Evolutionary conservation across 2,329 filamentous ascomycete genomes (phyloP).

Genomic region (Fusarium vanettenii): DNA sequence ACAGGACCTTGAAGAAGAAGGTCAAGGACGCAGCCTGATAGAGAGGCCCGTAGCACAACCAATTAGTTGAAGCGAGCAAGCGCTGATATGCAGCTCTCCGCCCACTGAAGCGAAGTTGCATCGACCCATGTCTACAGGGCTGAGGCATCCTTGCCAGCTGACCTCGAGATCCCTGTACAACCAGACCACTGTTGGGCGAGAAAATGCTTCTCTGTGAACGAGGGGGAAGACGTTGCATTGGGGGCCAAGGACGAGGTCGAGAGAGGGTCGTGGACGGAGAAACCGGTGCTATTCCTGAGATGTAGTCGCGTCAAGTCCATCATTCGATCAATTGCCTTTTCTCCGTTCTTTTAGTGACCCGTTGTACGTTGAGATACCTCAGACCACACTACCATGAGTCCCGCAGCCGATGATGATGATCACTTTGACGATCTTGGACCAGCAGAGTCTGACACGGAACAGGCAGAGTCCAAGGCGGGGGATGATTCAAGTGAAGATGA

Average conservation of each 20-base stretch:
- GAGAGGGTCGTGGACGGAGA: neutral
- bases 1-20: neutral
- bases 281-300: neutral
- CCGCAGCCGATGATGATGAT: neutral
- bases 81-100: neutral
- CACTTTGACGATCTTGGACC: neutral
- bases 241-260: neutral
- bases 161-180: neutral
- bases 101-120: neutral
- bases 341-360: neutral
- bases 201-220: neutral
- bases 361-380: neutral
- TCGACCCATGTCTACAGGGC: neutral
- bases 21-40: neutral
- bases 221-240: neutral
- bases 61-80: neutral
- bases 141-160: neutral
- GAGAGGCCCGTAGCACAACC: neutral
- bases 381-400: neutral
- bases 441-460: neutral
- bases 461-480: neutral
- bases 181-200: neutral
- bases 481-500: conserved; percentile 24
- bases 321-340: neutral
- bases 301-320: neutral